Evolutionary conservation across 192 early-diverging fungal species (phyloP).

Genomic region (Paraglomus occultum): DNA sequence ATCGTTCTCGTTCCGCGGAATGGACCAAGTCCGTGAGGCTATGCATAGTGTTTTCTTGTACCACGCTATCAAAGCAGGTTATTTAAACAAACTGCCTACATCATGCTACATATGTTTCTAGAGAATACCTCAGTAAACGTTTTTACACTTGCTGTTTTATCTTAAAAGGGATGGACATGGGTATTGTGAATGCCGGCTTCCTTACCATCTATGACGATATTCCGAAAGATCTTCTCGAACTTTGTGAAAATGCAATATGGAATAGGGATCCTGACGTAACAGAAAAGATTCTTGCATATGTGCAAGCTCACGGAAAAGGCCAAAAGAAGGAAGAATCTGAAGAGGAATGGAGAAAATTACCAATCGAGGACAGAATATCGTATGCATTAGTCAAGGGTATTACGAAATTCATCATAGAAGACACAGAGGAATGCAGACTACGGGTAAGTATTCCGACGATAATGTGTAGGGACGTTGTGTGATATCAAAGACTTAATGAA

Average conservation of each 20-base stretch:
- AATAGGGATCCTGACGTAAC: slow-evolving; percentile 90
- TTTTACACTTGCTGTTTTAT: slow-evolving; percentile 31
- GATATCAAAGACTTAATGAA: background rate
- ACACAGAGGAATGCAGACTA: slow-evolving; percentile 90
- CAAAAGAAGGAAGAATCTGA: slow-evolving; percentile 66
- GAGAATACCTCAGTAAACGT: too few species aligned
- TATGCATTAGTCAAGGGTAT: slow-evolving; percentile 93
- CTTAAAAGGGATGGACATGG: slow-evolving; percentile 93
- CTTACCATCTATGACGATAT: slow-evolving; percentile 96
- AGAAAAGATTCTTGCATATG: slow-evolving; percentile 91
- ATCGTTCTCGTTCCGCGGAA: slow-evolving; percentile 96
- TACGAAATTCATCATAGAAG: slow-evolving; percentile 88
- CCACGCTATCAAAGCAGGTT: slow-evolving; percentile 41
- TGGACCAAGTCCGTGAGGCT: slow-evolving; percentile 87
- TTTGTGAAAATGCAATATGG: slow-evolving; percentile 94
- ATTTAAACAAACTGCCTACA: background rate
- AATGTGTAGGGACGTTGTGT: background rate
- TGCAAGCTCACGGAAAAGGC: slow-evolving; percentile 75
- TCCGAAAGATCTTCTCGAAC: slow-evolving; percentile 85
- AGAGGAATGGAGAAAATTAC: slow-evolving; percentile 82
- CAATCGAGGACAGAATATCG: slow-evolving; percentile 73
- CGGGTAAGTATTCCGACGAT: slow-evolving; percentile 17
- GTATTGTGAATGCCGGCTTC: slow-evolving; percentile 96
- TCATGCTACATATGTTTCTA: background rate
- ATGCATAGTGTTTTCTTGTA: slow-evolving; percentile 95